phyloP scores from a whole-genome alignment of 139 green algal species.

The Chlorella sp. region DNA sequence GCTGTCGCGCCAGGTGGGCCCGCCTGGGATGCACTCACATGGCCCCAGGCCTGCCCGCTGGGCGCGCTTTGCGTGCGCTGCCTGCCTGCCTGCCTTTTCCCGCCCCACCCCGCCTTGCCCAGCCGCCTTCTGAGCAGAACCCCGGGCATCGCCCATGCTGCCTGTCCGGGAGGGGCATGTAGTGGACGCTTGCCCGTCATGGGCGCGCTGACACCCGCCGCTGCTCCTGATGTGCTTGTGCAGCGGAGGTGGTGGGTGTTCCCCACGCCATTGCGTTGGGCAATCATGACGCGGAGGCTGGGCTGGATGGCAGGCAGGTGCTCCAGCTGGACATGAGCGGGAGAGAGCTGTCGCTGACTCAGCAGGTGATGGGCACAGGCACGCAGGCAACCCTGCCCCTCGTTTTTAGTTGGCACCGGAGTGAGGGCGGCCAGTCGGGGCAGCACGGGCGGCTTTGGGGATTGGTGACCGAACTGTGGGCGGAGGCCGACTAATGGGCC shows the following conservation, averaged over 20 bases:
- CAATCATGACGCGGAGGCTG: constrained; percentile 44
- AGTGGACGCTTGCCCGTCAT: too few species aligned
- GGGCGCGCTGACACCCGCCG: not conserved
- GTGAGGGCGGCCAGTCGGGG: too few species aligned
- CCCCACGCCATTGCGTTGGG: constrained; percentile 23
- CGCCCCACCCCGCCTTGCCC: too few species aligned
- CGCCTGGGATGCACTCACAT: not conserved
- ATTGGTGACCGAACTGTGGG: too few species aligned
- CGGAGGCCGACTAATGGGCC: too few species aligned
- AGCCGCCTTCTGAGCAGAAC: not conserved
- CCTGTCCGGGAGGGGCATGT: too few species aligned
- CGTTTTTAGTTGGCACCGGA: too few species aligned
- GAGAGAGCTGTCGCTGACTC: not conserved
- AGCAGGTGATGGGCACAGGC: not conserved
- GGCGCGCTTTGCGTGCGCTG: too few species aligned
- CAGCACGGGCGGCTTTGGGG: too few species aligned
- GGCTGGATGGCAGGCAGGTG: not conserved
- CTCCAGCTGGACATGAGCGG: not conserved
- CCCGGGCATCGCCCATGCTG: not conserved
- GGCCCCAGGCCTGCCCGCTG: too few species aligned
- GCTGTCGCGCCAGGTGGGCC: constrained; percentile 2
- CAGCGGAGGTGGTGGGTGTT: not conserved
- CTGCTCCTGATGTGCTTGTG: not conserved
- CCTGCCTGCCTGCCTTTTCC: not conserved
- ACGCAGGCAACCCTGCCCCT: too few species aligned